Conservation (phyloP, 108 stramenopile genomes). For the Skeletonema potamos region DNA sequence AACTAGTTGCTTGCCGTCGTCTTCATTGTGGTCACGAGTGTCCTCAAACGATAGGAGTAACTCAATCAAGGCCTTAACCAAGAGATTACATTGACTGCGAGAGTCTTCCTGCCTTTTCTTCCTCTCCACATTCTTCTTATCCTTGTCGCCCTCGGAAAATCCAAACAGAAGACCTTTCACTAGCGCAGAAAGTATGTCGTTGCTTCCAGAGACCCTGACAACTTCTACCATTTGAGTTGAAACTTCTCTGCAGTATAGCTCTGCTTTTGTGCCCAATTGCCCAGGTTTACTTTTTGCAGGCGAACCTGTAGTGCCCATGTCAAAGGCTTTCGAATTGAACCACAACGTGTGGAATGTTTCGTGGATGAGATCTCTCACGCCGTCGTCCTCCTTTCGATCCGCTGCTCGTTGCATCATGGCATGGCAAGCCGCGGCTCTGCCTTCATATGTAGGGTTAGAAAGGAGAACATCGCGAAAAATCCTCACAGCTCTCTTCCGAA, state of each 20-base stretch:
- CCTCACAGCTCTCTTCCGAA: constrained; percentile 75
- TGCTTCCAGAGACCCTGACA: constrained; percentile 68
- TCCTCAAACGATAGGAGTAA: constrained; percentile 85
- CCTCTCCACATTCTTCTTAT: constrained; percentile 63
- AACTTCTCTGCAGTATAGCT: constrained; percentile 46
- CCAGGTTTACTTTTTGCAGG: constrained; percentile 4
- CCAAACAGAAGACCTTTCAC: constrained; percentile 78
- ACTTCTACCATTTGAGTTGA: constrained; percentile 94
- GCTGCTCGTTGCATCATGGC: constrained; percentile 76
- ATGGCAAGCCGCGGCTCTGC: constrained; percentile 72
- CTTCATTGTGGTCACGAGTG: constrained; percentile 35
- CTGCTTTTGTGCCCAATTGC: constrained; percentile 19
- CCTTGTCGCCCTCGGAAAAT: constrained; percentile 76
- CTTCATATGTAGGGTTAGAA: constrained; percentile 73
- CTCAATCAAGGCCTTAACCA: constrained; percentile 80
- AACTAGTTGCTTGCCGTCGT: constrained; percentile 69
- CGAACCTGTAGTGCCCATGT: constrained; percentile 11
- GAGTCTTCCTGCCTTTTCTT: constrained; percentile 53
- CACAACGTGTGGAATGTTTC: constrained; percentile 86
- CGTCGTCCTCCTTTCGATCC: constrained; percentile 93
- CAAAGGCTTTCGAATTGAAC: constrained; percentile 55
- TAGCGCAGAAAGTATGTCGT: constrained; percentile 69
- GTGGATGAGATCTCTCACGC: constrained; percentile 87
- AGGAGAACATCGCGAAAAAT: constrained; percentile 86
- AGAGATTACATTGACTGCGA: constrained; percentile 54